Evolutionary conservation across 768 basidiomycete genomes (phyloP).

Genomic region (Boletellus sp.): DNA sequence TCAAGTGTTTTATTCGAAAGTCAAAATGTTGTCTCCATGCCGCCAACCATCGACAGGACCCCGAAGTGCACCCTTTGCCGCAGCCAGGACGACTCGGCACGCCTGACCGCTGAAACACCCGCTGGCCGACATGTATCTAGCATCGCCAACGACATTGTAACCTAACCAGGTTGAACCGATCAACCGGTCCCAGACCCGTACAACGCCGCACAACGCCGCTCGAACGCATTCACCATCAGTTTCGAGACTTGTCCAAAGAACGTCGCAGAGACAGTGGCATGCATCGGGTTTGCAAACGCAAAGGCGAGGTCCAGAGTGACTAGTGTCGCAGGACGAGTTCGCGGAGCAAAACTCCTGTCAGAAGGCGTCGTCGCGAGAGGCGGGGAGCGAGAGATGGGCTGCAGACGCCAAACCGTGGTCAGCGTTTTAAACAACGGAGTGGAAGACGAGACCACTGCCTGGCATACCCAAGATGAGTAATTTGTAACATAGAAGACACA

Average conservation of each 20-base stretch:
- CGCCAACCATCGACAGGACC: background rate
- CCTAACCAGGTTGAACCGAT: too few species aligned
- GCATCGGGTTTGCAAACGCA: slow-evolving; percentile 82
- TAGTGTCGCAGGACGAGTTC: slow-evolving; percentile 47
- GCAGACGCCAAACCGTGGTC: slow-evolving; percentile 70
- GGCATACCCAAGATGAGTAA: slow-evolving; percentile 10
- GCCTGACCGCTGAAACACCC: slow-evolving; percentile 4
- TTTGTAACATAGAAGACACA: slow-evolving; percentile 1
- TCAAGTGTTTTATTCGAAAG: too few species aligned
- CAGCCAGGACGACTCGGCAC: background rate
- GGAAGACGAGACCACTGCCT: slow-evolving; percentile 71
- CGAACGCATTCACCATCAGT: slow-evolving; percentile 91
- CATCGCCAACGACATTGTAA: too few species aligned
- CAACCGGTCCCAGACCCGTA: slow-evolving; percentile 58
- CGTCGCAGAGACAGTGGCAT: slow-evolving; percentile 75
- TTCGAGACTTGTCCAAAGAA: slow-evolving; percentile 87
- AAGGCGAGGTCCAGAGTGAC: slow-evolving; percentile 84
- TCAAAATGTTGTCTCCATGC: background rate
- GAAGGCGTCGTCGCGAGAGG: slow-evolving; percentile 28
- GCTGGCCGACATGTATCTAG: background rate
- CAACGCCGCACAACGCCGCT: slow-evolving; percentile 71
- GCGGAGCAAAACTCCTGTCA: slow-evolving; percentile 1
- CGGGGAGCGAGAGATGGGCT: slow-evolving; percentile 47
- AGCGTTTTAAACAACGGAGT: slow-evolving; percentile 74
- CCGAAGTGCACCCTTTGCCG: background rate